Evolutionary conservation across 1,284 basidiomycete species (phyloP), one percentile per base, ranked within the genome.

Genomic region (Irpex rosettiformis): DNA sequence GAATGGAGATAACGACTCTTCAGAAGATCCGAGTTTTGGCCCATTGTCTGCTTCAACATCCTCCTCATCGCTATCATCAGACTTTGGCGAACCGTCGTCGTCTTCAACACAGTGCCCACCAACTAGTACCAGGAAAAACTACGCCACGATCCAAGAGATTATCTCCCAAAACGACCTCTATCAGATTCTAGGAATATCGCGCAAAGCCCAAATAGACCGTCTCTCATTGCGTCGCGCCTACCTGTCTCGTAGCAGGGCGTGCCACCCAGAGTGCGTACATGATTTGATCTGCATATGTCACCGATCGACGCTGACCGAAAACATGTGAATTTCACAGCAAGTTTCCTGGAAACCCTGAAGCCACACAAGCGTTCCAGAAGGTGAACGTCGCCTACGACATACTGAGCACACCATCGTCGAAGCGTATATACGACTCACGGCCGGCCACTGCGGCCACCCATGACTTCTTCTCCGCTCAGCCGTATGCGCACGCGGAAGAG

Each of bases 291-390:
- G 43, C n/a, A 18, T 4, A 65, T 49, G 48, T 21, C 11, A 54
- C 22, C 21, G 27, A 40, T 47, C 33, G 4, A 37, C 4, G 33
- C 33, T 16, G 16, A n/a, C n/a, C 33, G 16, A 37, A 37, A 37
- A 37, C 33, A 37, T 47, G 22, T 40, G 25, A 29, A 30, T 28
- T 27, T 49, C 53, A 16, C 65, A 93, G 91, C 70, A 94, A 94
- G 78, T 93, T 90, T 62, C 90, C 89, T 6, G 77, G 83, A 64
- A 88, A 89, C 67, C 83, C 88, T 16, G 78, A 85, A 54, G 89
- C 91, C 13, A 94, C 91, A 0, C 77, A 83, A 22, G 93, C 93
- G 0, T 94, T 94, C 67, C 93, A 94, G 70, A 90, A 89, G 66
- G 86, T 94, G 1, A 86, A 89, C 4, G 83, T 93, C 22, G 92